Evolutionary conservation across 495 filamentous ascomycete species (phyloP).

Genomic region (Penicillium dipodomyicola): DNA sequence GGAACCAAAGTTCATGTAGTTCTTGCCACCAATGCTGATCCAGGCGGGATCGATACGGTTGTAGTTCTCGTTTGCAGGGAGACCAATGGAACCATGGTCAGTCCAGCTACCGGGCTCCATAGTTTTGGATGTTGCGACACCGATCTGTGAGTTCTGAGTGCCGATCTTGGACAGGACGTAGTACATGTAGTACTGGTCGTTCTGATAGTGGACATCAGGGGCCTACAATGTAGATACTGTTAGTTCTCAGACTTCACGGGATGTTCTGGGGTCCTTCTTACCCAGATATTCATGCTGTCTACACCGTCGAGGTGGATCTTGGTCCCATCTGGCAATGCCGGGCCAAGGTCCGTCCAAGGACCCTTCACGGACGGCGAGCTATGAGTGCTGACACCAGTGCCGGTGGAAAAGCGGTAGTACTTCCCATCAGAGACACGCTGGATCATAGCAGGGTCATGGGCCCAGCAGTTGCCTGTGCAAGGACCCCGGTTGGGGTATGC

Average conservation of each 20-base stretch:
- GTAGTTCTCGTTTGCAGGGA: conserved; percentile 51
- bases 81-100: conserved; percentile 48
- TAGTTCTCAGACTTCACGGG: not conserved
- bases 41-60: conserved; percentile 73
- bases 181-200: conserved; percentile 64
- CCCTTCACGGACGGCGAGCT: conserved; percentile 57
- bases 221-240: conserved; percentile 44
- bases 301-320: conserved; percentile 52
- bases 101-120: conserved; percentile 62
- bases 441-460: conserved; percentile 65
- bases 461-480: conserved; percentile 58
- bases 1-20: conserved; percentile 63
- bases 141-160: conserved; percentile 61
- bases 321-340: conserved; percentile 55
- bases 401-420: conserved; percentile 73
- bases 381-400: conserved; percentile 56
- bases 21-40: conserved; percentile 43
- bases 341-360: conserved; percentile 61
- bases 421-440: conserved; percentile 60
- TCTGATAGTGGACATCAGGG: conserved; percentile 59
- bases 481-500: conserved; percentile 52
- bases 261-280: conserved; percentile 22
- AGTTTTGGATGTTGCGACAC: conserved; percentile 61
- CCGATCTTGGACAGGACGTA: conserved; percentile 68
- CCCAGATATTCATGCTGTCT: conserved; percentile 57